Percentiles rank a stretch among this genome's conserved stretches.
Evolutionary conservation across 768 basidiomycete genomes (phyloP).

Genomic region (Amanita pseudoporphyria): DNA sequence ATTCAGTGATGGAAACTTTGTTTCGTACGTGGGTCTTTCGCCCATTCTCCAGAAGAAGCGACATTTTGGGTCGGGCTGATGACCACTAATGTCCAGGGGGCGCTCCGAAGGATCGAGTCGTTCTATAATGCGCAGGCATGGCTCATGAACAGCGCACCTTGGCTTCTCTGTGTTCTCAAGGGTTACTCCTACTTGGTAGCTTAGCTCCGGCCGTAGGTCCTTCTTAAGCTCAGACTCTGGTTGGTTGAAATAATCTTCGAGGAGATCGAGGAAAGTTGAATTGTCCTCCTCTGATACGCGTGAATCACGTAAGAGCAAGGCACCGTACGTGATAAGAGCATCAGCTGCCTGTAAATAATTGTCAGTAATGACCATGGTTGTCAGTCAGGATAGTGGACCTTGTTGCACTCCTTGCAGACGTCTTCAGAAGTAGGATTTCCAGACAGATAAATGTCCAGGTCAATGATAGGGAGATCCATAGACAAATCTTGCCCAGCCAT

Average conservation of each 20-base stretch:
- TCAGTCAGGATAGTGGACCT: constrained; percentile 26
- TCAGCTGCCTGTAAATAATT: constrained; percentile 56
- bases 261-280: constrained; percentile 69
- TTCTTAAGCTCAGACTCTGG: constrained; percentile 46
- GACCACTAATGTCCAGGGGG: constrained; percentile 74
- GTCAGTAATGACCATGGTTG: background rate
- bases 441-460: constrained; percentile 64
- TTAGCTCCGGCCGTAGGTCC: constrained; percentile 78
- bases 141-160: constrained; percentile 74
- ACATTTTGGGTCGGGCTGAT: constrained; percentile 89
- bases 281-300: constrained; percentile 82
- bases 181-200: constrained; percentile 91
- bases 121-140: constrained; percentile 75
- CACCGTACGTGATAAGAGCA: constrained; percentile 77
- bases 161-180: constrained; percentile 96
- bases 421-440: constrained; percentile 32
- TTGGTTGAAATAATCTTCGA: constrained; percentile 92
- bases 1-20: constrained; percentile 67
- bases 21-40: constrained; percentile 64
- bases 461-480: constrained; percentile 60
- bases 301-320: constrained; percentile 77
- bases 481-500: constrained; percentile 15
- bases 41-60: constrained; percentile 89
- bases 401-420: constrained; percentile 53
- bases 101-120: constrained; percentile 68